Evolutionary conservation across 1,284 basidiomycete species (phyloP), one percentile per base, ranked within the genome.

Genomic region (Mycosarcoma mackinlayi): DNA sequence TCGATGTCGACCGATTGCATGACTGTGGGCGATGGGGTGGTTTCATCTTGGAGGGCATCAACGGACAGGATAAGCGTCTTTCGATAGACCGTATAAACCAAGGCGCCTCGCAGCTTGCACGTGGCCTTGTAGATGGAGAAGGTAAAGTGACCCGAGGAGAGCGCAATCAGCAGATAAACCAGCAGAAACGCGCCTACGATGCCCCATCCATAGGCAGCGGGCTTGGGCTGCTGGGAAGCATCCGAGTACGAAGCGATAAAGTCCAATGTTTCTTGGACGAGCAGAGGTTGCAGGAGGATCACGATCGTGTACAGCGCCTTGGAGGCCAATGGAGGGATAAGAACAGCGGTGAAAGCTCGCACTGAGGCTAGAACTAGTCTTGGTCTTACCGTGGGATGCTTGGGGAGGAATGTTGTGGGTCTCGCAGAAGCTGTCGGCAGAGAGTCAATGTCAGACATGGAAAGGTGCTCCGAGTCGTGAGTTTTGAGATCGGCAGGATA

Each of bases 1-100:
- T 78, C 75, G 33, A 78, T 51, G 27, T 78, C 76, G n/a, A 73
- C 69, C 7, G 60, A 63, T 47, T 70, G 68, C 27, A 76, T 49
- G 14, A 54, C 65, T 2, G 65, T 62, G 3, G 72, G 64, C 18
- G 57, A 48, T 4, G 54, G 60, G 5, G 60, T 51, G 9, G 60
- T 70, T 6, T 45, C 16, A 8, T 53, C 44, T 21, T 54, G 72
- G 9, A 75, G 45, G 1, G 64, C 55, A 14, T 59, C 66, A 14
- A 66, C 33, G 24, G 73, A 66, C 9, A 78, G 54, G 1, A 56
- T 35, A 4, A 78, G 64, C 1, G 56, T 56, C 49, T 78, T 78
- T 27, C 45, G 50, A 25, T 70, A 77, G 13, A 78, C 39, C 8
- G 64, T 40, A 25, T 69, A 53, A 11, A 77, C 59, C 6, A 78